Evolutionary conservation across 2,329 filamentous ascomycete genomes (phyloP).

Genomic region (Claviceps pusilla): DNA sequence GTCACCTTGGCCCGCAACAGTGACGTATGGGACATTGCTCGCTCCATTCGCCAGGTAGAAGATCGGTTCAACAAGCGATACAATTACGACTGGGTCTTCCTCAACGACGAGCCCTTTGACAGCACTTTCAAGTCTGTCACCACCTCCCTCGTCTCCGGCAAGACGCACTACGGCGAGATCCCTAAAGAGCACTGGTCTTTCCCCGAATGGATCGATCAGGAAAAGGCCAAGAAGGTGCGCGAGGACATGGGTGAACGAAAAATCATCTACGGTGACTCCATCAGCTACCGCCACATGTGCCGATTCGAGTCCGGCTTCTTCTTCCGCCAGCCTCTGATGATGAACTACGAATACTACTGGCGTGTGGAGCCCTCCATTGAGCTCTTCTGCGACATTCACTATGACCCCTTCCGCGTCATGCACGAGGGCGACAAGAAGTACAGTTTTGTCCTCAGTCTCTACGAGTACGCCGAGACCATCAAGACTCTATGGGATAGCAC

Average conservation of each 20-base stretch:
- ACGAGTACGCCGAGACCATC: slow-evolving; percentile 94
- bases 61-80: slow-evolving; percentile 95
- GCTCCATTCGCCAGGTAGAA: slow-evolving; percentile 90
- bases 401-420: slow-evolving; percentile 96
- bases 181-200: slow-evolving; percentile 93
- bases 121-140: slow-evolving; percentile 89
- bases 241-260: slow-evolving; percentile 88
- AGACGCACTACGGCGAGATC: slow-evolving; percentile 79
- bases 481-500: slow-evolving; percentile 88
- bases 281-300: slow-evolving; percentile 99
- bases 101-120: slow-evolving; percentile 92
- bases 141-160: slow-evolving; percentile 76
- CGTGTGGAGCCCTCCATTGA: slow-evolving; percentile 94
- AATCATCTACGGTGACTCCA: slow-evolving; percentile 95
- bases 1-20: slow-evolving; percentile 86
- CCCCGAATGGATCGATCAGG: slow-evolving; percentile 87
- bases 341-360: slow-evolving; percentile 99
- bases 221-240: slow-evolving; percentile 77
- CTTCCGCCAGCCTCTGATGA: slow-evolving; percentile 85
- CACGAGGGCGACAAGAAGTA: slow-evolving; percentile 95
- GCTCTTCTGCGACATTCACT: slow-evolving; percentile 88
- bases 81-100: slow-evolving; percentile 98
- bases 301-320: slow-evolving; percentile 98
- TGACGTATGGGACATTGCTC: slow-evolving; percentile 92
- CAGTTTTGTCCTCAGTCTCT: slow-evolving; percentile 87